Percentiles rank a stretch among this genome's conserved stretches.
Conservation (phyloP, 345 rosid genomes). For the Alliaria petiolata region DNA sequence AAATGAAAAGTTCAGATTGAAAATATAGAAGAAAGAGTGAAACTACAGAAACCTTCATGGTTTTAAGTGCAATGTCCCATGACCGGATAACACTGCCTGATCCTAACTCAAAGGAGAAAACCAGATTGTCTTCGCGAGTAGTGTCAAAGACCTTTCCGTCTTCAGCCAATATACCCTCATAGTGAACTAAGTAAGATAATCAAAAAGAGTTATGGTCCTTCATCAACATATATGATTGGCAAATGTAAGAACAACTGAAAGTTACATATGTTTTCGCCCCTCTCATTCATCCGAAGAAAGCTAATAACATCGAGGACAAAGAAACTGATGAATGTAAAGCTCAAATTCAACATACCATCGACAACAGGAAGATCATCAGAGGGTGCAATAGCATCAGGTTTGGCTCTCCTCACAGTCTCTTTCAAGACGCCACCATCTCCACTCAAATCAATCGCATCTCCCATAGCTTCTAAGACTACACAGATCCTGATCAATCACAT, state of each 20-base stretch:
- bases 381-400: slow-evolving; percentile 58
- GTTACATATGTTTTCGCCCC: slow-evolving; percentile 28
- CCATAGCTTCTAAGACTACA: slow-evolving; percentile 38
- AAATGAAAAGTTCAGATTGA: not conserved
- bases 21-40: not conserved
- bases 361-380: slow-evolving; percentile 81
- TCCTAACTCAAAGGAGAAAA: slow-evolving; percentile 87
- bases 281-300: slow-evolving; percentile 31
- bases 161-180: slow-evolving; percentile 79
- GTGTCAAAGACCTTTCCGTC: slow-evolving; percentile 87
- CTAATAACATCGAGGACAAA: not conserved
- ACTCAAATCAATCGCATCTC: slow-evolving; percentile 57
- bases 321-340: slow-evolving; percentile 29
- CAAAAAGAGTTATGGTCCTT: not conserved
- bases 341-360: slow-evolving; percentile 50
- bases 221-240: not conserved
- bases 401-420: slow-evolving; percentile 56
- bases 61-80: slow-evolving; percentile 81
- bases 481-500: not conserved
- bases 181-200: slow-evolving; percentile 62
- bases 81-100: slow-evolving; percentile 77
- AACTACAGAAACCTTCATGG: slow-evolving; percentile 75
- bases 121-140: slow-evolving; percentile 77
- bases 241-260: not conserved
- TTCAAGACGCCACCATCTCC: slow-evolving; percentile 86